Percentiles rank a stretch among this genome's conserved stretches.
Evolutionary conservation across 495 filamentous ascomycete species (phyloP).

Genomic region (Thermothielavioides terrestris): DNA sequence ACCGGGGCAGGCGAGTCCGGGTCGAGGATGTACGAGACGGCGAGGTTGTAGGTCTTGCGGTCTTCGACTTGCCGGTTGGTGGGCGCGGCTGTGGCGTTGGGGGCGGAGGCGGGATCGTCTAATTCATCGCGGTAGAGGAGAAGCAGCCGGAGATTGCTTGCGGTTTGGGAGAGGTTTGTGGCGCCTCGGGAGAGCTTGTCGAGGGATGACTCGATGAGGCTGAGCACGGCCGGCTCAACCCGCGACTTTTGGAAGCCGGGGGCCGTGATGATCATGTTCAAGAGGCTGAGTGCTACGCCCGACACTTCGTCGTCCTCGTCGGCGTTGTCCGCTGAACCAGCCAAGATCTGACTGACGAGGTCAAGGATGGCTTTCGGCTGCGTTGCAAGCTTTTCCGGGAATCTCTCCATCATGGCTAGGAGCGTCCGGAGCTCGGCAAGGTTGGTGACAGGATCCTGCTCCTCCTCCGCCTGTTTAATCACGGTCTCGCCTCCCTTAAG

Average conservation of each 20-base stretch:
- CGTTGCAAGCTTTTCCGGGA: conserved; percentile 58
- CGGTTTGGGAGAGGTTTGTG: conserved; percentile 41
- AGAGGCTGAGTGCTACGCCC: conserved; percentile 53
- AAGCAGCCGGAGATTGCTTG: conserved; percentile 48
- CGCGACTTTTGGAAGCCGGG: conserved; percentile 49
- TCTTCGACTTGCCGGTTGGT: conserved; percentile 49
- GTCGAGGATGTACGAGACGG: conserved; percentile 60
- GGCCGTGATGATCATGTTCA: conserved; percentile 58
- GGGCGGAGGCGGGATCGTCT: conserved; percentile 31
- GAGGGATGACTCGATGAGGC: conserved; percentile 43
- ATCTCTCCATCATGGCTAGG: conserved; percentile 56
- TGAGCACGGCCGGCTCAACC: conserved; percentile 37
- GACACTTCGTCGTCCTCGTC: conserved; percentile 43
- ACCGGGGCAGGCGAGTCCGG: conserved; percentile 64
- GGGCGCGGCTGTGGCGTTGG: conserved; percentile 17
- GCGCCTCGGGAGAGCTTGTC: conserved; percentile 34
- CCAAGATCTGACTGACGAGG: conserved; percentile 52
- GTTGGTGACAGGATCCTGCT: conserved; percentile 36
- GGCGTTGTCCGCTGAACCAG: conserved; percentile 9
- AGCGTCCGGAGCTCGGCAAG: conserved; percentile 56
- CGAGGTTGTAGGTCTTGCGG: conserved; percentile 60
- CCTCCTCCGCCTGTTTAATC: conserved; percentile 25
- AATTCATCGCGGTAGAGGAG: conserved; percentile 46
- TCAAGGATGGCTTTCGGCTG: conserved; percentile 54
- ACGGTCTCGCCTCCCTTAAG: conserved; percentile 8